Evolutionary conservation across 352 stramenopile species (phyloP), one percentile per base, ranked within the genome.

Genomic region (Pythium aphanidermatum): DNA sequence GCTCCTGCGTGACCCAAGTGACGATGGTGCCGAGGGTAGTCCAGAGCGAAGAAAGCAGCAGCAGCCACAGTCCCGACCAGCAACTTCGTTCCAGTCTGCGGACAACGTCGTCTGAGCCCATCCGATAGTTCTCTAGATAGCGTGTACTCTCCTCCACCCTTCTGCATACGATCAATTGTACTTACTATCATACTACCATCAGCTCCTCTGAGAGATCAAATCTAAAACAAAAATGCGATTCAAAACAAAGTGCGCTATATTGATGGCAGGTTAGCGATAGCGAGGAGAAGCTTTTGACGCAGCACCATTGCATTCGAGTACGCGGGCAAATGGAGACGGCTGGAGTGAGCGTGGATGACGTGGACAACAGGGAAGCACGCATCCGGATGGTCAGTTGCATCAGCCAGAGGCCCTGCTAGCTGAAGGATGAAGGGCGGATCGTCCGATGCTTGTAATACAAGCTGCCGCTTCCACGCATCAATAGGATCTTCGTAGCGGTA

Each of bases 291-390:
- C 40, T 88, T 86, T 31, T 78, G 63, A 9, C 66, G 70, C 25
- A 89, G 58, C 20, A 63, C 63, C 11, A 51, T 46, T 3, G 48
- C 21, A 8, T 60, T 70, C 17, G 80, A 79, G 51, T 92, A 89
- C n/a, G 41, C 49, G 3, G 76, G 74, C 5, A 92, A 23, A 32
- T 88, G 73, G 6, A 87, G 53, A 10, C 65, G 63, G 34, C 63
- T 72, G 30, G 38, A 49, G n/a, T 41, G 26, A 1, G 41, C 45
- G 14, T 52, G 19, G 29, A 70, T 46, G 5, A 62, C 21, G 2
- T 77, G 54, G 2, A 85, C 58, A 19, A 85, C 69, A 8, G 74
- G 76, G 32, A 78, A 85, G 36, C 69, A 83, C 2, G 70, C 66
- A 30, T 88, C 74, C 2, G 69, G 66, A 37, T 79, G 55, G 24